A percentile compares a stretch with the other conserved stretches of the same genome.
These are phyloP conservation scores for Russula griseocarnosa DNA, from an alignment of 768 basidiomycete species.

Conservation along the genomic window DNA sequence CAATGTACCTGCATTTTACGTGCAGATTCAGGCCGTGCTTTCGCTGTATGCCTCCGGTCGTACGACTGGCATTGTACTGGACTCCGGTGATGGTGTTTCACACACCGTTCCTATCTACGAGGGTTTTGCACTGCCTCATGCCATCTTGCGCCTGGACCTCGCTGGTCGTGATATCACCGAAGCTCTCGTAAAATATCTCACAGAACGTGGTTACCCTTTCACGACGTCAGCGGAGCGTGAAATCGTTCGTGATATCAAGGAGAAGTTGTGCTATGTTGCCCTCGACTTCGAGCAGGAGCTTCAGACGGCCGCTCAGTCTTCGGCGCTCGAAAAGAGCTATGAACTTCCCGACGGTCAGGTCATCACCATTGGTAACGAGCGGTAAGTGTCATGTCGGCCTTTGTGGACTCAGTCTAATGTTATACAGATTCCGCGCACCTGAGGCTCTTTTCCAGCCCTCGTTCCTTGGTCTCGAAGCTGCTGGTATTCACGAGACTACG, in stretches of 20 bases:
- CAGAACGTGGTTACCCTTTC: slow-evolving; percentile 91
- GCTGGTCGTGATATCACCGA: slow-evolving; percentile 91
- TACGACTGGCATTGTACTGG: slow-evolving; percentile 91
- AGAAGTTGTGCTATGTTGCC: slow-evolving; percentile 89
- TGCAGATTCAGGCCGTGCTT: slow-evolving; percentile 68
- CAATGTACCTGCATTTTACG: slow-evolving; percentile 72
- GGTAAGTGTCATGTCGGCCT: slow-evolving; percentile 34
- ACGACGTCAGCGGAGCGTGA: slow-evolving; percentile 91
- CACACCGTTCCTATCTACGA: slow-evolving; percentile 98
- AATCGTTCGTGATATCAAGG: slow-evolving; percentile 96
- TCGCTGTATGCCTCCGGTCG: slow-evolving; percentile 90
- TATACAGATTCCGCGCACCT: slow-evolving; percentile 49
- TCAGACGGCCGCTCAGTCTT: slow-evolving; percentile 84
- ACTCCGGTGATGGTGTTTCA: slow-evolving; percentile 94
- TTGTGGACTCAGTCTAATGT: not conserved
- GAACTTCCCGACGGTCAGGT: slow-evolving; percentile 92
- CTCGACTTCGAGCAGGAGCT: slow-evolving; percentile 93
- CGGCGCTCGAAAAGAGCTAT: slow-evolving; percentile 88
- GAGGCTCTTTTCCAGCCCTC: slow-evolving; percentile 58
- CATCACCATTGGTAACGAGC: slow-evolving; percentile 77
- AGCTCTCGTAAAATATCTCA: slow-evolving; percentile 76
- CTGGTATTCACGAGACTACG: slow-evolving; percentile 77
- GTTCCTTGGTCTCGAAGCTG: slow-evolving; percentile 66
- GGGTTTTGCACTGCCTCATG: slow-evolving; percentile 88
- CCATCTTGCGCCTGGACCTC: slow-evolving; percentile 87